Base-by-base conservation (phyloP, 345 rosid genomes). In the Euphorbia pulcherrima region DNA sequence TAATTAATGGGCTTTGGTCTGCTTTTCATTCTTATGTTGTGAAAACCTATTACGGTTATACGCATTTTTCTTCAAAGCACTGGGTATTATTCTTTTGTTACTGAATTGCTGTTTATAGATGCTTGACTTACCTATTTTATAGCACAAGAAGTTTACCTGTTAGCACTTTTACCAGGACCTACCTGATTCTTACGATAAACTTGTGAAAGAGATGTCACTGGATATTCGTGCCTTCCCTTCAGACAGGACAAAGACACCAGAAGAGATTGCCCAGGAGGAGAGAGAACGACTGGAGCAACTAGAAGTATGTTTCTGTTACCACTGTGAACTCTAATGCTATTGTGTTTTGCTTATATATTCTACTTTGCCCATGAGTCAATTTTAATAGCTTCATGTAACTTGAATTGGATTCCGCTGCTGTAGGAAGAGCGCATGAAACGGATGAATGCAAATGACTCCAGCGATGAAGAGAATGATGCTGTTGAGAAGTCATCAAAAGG, bases 211-310 rank as follows among this genome's bases (percentile, higher is more conserved):
- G 67, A 77, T 91, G 92, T 65, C 79, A 40, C 65, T 83, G 75
- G 97, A 89, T 59, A 82, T 81, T 58, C 95, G 95, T 60, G 94
- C 92, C 76, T 86, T 80, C 39, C 89, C 97, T 35, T 84, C 96
- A 29, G 96, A 91, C 59, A 85, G 95, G 77, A 88, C 85, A 58
- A 91, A 89, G 84, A 88, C 92, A 54, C 85, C 90, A n/a, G 97
- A 94, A 74, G 99, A 94, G 83, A 85, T 89, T 85, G 99, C 97
- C n/a, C 95, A 89, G 77, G 87, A 82, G 60, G 93, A 91, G 78
- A 81, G 85, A 75, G 96, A 91, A 78, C 87, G 83, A n/a, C 78
- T 91, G 29, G 89, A 82, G 74, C 77, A 27, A 60, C 79, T 89
- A 65, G 99, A 94, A 96, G 99, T 89, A 88, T 79, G 48, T 70